Conservation (phyloP, 2,329 filamentous ascomycete genomes). For the Colletotrichum sp. region DNA sequence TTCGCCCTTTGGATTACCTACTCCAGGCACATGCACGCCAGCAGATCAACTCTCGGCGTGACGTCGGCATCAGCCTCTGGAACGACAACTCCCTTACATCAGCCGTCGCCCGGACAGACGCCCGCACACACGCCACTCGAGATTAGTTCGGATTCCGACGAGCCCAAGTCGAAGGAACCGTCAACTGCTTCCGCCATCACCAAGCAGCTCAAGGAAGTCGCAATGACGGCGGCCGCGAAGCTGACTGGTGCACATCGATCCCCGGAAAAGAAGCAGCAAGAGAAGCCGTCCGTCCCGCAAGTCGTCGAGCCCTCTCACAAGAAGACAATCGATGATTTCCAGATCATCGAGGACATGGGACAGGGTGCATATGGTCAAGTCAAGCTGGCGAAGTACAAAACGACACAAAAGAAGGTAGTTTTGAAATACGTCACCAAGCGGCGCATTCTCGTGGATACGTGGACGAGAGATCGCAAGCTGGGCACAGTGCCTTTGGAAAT, state of each 20-base stretch:
- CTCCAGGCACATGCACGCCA: conserved; percentile 87
- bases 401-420: conserved; percentile 82
- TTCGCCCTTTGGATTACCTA: conserved; percentile 98
- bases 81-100: conserved; percentile 73
- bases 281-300: conserved; percentile 39
- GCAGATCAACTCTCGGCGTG: conserved; percentile 62
- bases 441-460: conserved; percentile 96
- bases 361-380: conserved; percentile 98
- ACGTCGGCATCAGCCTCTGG: conserved; percentile 70
- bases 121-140: conserved; percentile 62
- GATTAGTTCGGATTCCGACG: conserved; percentile 59
- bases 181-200: conserved; percentile 55
- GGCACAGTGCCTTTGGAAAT: conserved; percentile 97
- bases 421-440: conserved; percentile 98
- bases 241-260: conserved; percentile 47
- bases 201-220: conserved; percentile 62
- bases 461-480: conserved; percentile 91
- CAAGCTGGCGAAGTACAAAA: conserved; percentile 89
- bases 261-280: conserved; percentile 34
- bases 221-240: conserved; percentile 59
- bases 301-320: conserved; percentile 54
- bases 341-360: conserved; percentile 96
- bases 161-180: conserved; percentile 43
- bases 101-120: conserved; percentile 79
- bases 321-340: conserved; percentile 88